Evolutionary conservation across 345 rosid species (phyloP), one percentile per base, ranked within the genome.

Genomic region (Xanthoceras sorbifolium): DNA sequence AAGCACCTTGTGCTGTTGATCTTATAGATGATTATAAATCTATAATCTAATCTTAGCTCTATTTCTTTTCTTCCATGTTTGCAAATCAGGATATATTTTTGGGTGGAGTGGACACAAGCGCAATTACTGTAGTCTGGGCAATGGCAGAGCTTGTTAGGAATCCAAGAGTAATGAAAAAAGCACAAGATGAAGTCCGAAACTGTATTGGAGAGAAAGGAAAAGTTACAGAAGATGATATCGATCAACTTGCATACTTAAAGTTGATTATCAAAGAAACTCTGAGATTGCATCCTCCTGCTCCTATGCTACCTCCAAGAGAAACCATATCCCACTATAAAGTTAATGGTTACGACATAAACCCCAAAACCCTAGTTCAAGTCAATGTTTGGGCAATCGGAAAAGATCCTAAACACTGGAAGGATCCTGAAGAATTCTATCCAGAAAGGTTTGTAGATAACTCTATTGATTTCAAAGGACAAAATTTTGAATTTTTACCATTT

Each of bases 101-200:
- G 22, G 94, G 77, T 12, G 93, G 92, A 64, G 66, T 85, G 3
- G 88, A 89, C 80, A 88, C 91, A 7, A 69, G 82, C 40, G 84
- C 92, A 2, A 69, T 82, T 28, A 78, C 83, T 0, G 65, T 89
- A 66, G 66, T 60, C 20, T 90, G 97, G 97, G 89, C 93, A 18
- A 85, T 92, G 89, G 69, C 97, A 25, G 94, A 90, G 81, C 78
- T 92, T 0, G 29, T 46, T 0, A 83, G 76, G 76, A 82, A 76
- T 11, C 89, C 90, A 54, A 80, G 79, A 71, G 67, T 84, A 55
- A 86, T 91, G 93, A 81, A 86, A 74, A 92, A 85, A 86, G 91
- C 82, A 14, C 93, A 88, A 72, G 84, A 81, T 1, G 92, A 90
- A 72, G 69, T 91, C 15, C 73, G 94, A 84, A 80, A 66, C 26